Evolutionary conservation across 2,329 filamentous ascomycete species (phyloP).

Genomic region (Exophiala oligosperma): DNA sequence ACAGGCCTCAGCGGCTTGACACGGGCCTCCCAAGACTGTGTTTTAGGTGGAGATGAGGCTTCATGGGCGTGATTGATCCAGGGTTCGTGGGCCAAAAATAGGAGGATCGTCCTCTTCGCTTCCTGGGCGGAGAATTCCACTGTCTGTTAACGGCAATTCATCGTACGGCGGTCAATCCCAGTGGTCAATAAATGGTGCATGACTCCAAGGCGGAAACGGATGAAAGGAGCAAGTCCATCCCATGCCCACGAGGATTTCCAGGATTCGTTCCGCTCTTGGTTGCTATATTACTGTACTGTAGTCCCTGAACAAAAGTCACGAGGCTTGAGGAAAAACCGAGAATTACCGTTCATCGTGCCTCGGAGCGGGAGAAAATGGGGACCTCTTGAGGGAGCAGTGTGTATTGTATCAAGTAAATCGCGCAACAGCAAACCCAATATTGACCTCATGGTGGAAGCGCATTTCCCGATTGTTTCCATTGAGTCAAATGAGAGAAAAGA

Average conservation of each 20-base stretch:
- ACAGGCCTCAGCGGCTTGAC: too few species aligned
- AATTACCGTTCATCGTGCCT: background rate
- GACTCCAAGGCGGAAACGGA: constrained; percentile 21
- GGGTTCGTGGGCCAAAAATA: background rate
- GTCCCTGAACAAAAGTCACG: background rate
- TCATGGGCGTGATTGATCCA: background rate
- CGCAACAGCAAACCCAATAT: too few species aligned
- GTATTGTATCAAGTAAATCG: background rate
- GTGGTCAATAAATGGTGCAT: background rate
- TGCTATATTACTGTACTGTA: background rate
- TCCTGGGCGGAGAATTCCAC: background rate
- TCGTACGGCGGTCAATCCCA: background rate
- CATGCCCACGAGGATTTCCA: constrained; percentile 16
- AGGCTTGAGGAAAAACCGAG: background rate
- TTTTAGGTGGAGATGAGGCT: too few species aligned
- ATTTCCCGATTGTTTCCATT: too few species aligned
- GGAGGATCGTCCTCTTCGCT: background rate
- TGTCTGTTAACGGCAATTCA: background rate
- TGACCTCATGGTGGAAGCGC: too few species aligned
- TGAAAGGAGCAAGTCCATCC: constrained; percentile 17
- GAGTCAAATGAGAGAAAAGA: too few species aligned
- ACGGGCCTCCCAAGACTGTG: too few species aligned
- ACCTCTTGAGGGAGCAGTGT: background rate
- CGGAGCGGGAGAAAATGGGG: background rate
- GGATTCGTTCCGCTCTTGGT: background rate